Evolutionary conservation across 371 early-diverging fungal genomes (phyloP), one percentile per base, ranked within the genome.

Genomic region (Apophysomyces ossiformis): DNA sequence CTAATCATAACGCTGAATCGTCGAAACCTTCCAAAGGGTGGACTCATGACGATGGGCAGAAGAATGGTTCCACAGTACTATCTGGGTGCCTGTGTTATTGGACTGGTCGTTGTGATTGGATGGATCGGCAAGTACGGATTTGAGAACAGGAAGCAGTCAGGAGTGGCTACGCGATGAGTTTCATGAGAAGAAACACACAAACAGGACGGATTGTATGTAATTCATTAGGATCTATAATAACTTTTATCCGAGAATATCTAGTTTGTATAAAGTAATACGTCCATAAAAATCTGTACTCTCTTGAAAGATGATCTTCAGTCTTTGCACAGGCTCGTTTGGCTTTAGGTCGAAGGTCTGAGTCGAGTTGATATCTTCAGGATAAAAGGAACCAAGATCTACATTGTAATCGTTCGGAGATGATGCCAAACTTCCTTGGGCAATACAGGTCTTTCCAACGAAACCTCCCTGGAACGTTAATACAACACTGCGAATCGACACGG

Each of bases 381-480:
- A 74, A 60, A 69, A 60, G 4, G 64, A 45, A 39, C 62, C 66
- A 21, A 94, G 37, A 72, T 46, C 50, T 67, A 75, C 71, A 12
- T 68, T 77, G 76, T 85, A 93, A 6, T 78, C 77, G 66, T 68
- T 74, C 32, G 83, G 83, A 8, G 70, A 57, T 1, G 37, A 65
- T 16, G 60, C 64, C 26, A 12, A 56, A 41, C 74, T 79, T 13
- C 75, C 81, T 1, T 78, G 85, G 38, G 81, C 72, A n/a, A 75
- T 66, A 57, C 90, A 87, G 26, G 83, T 87, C 67, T 89, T 89
- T 37, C 95, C 95, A 0, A 89, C 94, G 70, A 97, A 97, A 0
- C 97, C 97, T 21, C 97, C 97, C 67, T 96, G 96, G 69, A 97
- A 97, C 81, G 89, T 93, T 57, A 95, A 66, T 7, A 65, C 63